Base-by-base conservation (phyloP, 257 asterid species). In the Penstemon barbatus region DNA sequence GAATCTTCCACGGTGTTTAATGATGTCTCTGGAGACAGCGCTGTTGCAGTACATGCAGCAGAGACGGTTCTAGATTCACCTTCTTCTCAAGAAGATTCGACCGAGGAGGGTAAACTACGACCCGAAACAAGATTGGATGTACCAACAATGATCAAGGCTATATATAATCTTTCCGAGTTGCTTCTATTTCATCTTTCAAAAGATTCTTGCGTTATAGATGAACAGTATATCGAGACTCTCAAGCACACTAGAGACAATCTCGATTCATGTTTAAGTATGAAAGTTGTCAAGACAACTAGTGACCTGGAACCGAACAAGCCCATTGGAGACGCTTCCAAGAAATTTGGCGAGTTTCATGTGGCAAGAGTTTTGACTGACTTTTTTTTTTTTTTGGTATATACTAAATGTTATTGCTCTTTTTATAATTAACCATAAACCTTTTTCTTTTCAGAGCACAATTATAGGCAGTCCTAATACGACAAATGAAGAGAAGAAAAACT, bases 1-100 rank as follows among this genome's bases (percentile, higher is more conserved):
- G 70, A 57, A 25, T 25, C 33, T 25, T 25, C 3, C 33, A 25
- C 2, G 2, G 33, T 25, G 1, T 25, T 25, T 25, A 25, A 25
- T 25, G 33, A 25, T 61, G 83, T 73, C 69, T 68, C 86, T 52
- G 95, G 82, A 64, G 91, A 81, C 65, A 86, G 87, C 12, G 81
- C 73, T 33, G 83, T 86, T 71, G 96, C 99, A 44, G 88, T 86
- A 71, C 89, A 81, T 78, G 94, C 85, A 8, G 96, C 97, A 11
- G 98, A 91, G 77, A 81, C 85, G 76, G 97, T 87, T 81, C 80
- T 85, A 11, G 76, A 75, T 72, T 87, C 97, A 18, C 95, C 95
- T 57, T 84, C 87, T 76, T 81, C 92, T 74, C 89, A 79, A 79
- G 96, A 90, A 74, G 82, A 84, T 73, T 25, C 33, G 1, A 25